phyloP scores from a whole-genome alignment of 768 basidiomycete species.

The Asterophora lycoperdoides region DNA sequence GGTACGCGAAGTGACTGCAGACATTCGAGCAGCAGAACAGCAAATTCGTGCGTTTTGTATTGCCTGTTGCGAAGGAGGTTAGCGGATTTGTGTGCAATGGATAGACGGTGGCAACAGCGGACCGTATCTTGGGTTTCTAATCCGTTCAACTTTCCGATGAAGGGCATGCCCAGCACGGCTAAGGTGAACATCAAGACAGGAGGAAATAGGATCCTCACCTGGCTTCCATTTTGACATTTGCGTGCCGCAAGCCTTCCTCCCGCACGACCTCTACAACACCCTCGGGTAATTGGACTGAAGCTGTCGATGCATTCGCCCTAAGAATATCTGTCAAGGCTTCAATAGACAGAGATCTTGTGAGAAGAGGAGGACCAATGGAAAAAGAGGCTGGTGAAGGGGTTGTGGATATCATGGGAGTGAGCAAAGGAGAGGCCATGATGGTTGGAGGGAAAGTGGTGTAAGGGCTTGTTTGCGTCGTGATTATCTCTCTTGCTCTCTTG shows the following conservation, averaged over 20 bases:
- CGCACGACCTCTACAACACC: slow-evolving; percentile 39
- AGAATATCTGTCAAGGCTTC: slow-evolving; percentile 29
- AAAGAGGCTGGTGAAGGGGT: slow-evolving; percentile 17
- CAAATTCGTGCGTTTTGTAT: slow-evolving; percentile 58
- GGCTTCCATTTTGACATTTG: slow-evolving; percentile 51
- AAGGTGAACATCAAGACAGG: slow-evolving; percentile 21
- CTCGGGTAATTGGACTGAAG: slow-evolving; percentile 34
- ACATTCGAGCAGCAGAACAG: slow-evolving; percentile 50
- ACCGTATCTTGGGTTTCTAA: slow-evolving; percentile 31
- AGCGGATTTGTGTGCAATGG: slow-evolving; percentile 16
- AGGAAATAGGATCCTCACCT: slow-evolving; percentile 51
- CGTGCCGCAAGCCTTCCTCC: slow-evolving; percentile 61
- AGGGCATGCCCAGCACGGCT: slow-evolving; percentile 26
- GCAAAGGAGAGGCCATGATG: slow-evolving; percentile 15
- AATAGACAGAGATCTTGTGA: slow-evolving; percentile 28
- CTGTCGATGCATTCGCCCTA: slow-evolving; percentile 27
- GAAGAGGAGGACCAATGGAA: slow-evolving; percentile 13
- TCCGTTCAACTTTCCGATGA: slow-evolving; percentile 32
- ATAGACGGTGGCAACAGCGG: slow-evolving; percentile 28
- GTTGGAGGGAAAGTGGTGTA: slow-evolving; percentile 6
- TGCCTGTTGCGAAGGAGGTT: slow-evolving; percentile 40
- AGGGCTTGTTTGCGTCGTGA: slow-evolving; percentile 3
- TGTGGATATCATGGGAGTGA: slow-evolving; percentile 6
- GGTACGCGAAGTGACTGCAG: slow-evolving; percentile 52
- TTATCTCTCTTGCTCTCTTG: background rate